These are phyloP conservation scores for Brachypodium distachyon DNA, from an alignment of 202 grass and related monocot genomes.

Conservation along the genomic window DNA sequence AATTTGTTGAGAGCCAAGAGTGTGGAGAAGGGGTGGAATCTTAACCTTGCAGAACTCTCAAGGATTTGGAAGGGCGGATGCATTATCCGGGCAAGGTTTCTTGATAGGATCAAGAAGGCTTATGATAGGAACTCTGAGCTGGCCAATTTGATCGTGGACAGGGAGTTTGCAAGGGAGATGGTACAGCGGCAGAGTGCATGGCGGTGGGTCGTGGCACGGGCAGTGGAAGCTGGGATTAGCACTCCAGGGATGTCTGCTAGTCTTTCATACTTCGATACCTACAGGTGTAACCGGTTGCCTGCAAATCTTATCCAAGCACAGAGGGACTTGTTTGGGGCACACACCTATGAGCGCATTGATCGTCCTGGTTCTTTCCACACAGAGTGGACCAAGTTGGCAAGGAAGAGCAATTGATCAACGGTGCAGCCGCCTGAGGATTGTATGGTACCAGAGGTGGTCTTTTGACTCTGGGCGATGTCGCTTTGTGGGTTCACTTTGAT, in stretches of 20 bases:
- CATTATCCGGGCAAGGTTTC: slow-evolving; percentile 86
- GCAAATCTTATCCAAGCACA: slow-evolving; percentile 97
- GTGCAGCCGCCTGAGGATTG: slow-evolving; percentile 14
- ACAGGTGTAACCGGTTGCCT: slow-evolving; percentile 63
- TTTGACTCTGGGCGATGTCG: background rate
- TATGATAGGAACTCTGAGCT: slow-evolving; percentile 66
- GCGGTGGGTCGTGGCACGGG: slow-evolving; percentile 82
- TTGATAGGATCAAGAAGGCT: slow-evolving; percentile 82
- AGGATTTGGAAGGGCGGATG: slow-evolving; percentile 96
- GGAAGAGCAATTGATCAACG: slow-evolving; percentile 27
- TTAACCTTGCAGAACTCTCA: slow-evolving; percentile 71
- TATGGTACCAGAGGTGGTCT: background rate
- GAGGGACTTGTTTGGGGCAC: slow-evolving; percentile 81
- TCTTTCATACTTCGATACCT: slow-evolving; percentile 85
- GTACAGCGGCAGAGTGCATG: slow-evolving; percentile 82
- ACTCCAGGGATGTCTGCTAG: slow-evolving; percentile 90
- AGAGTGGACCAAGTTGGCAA: slow-evolving; percentile 71
- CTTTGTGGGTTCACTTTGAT: slow-evolving; percentile 13
- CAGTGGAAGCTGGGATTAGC: slow-evolving; percentile 78
- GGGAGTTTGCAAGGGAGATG: slow-evolving; percentile 91
- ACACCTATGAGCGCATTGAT: slow-evolving; percentile 84
- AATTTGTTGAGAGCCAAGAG: slow-evolving; percentile 80
- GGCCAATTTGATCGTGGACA: slow-evolving; percentile 85
- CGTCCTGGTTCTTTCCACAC: slow-evolving; percentile 74
- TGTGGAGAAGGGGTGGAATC: slow-evolving; percentile 70